These are phyloP conservation scores for Aureobasidium uvarum DNA, from an alignment of 2,329 filamentous ascomycete species.

Conservation along the genomic window DNA sequence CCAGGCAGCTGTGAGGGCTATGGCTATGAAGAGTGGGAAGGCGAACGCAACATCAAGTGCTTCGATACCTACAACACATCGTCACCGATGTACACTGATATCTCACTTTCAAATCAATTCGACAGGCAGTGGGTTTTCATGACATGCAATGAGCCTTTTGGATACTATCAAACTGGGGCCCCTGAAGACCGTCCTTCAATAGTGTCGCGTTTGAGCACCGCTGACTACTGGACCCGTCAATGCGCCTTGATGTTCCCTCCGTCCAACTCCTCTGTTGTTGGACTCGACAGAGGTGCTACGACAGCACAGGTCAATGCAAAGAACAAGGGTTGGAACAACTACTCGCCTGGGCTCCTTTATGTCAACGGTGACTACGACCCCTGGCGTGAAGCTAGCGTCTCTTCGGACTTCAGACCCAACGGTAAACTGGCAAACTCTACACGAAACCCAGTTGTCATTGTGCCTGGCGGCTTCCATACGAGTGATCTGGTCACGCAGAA, in stretches of 20 bases:
- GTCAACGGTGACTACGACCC: conserved; percentile 61
- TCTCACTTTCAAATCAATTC: no score
- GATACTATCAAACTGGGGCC: conserved; percentile 57
- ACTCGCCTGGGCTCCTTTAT: conserved; percentile 56
- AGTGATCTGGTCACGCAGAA: conserved; percentile 53
- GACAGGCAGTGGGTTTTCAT: conserved; percentile 61
- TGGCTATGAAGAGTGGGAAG: conserved; percentile 49
- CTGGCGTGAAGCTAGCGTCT: conserved; percentile 57
- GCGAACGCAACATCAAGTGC: conserved; percentile 49
- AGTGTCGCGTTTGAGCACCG: conserved; percentile 52
- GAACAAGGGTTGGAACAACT: conserved; percentile 57
- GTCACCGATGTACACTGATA: conserved; percentile 53
- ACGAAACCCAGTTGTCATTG: conserved; percentile 52
- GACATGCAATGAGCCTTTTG: conserved; percentile 62
- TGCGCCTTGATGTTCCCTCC: conserved; percentile 58
- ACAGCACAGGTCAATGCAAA: conserved; percentile 52
- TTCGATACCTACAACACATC: conserved; percentile 54
- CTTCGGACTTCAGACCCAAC: conserved; percentile 53
- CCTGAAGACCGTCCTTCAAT: conserved; percentile 48
- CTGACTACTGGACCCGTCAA: conserved; percentile 56
- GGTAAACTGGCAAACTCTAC: conserved; percentile 53
- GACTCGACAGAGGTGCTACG: conserved; percentile 49
- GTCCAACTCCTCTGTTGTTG: conserved; percentile 52
- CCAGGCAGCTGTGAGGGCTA: conserved; percentile 51
- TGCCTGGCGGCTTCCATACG: conserved; percentile 57